Percentiles rank a stretch among this genome's conserved stretches.
phyloP scores from a whole-genome alignment of 139 green algal species.

The Volvox reticuliferus region DNA sequence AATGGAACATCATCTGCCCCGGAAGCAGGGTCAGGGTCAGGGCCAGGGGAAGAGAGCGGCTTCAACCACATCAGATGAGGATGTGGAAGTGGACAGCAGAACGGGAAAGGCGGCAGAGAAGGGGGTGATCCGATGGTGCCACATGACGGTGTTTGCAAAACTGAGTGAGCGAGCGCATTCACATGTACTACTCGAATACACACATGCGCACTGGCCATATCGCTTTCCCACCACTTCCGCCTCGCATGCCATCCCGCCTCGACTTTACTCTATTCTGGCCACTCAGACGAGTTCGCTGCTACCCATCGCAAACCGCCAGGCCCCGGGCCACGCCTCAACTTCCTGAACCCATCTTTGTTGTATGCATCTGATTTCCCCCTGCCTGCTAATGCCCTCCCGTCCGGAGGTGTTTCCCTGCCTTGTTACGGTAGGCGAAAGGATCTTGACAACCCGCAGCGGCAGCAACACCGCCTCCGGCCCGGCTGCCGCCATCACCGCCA shows the following conservation, averaged over 20 bases:
- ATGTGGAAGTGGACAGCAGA: too few relatives aligned
- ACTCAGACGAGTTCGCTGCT: too few relatives aligned
- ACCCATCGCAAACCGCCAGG: neutral
- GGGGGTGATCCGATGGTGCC: too few relatives aligned
- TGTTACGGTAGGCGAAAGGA: slow-evolving; percentile 85
- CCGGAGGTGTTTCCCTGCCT: slow-evolving; percentile 61
- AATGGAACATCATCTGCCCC: slow-evolving; percentile 65
- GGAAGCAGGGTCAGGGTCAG: neutral
- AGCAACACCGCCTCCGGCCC: neutral
- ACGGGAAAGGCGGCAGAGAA: too few relatives aligned
- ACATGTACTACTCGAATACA: too few relatives aligned
- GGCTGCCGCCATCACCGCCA: neutral
- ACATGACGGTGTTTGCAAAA: too few relatives aligned
- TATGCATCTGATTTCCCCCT: too few relatives aligned
- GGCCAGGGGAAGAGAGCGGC: neutral
- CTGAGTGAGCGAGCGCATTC: too few relatives aligned
- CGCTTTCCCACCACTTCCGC: neutral
- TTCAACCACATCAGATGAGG: too few relatives aligned
- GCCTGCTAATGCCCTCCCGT: too few relatives aligned
- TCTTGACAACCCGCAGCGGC: slow-evolving; percentile 3
- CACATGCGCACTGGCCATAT: too few relatives aligned
- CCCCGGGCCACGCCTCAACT: neutral
- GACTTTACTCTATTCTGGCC: too few relatives aligned
- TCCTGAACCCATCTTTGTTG: neutral
- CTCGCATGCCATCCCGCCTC: neutral